Percentiles rank a stretch among this genome's conserved stretches.
Conservation (phyloP, 352 stramenopile genomes). For the Phytopythium montanum region DNA sequence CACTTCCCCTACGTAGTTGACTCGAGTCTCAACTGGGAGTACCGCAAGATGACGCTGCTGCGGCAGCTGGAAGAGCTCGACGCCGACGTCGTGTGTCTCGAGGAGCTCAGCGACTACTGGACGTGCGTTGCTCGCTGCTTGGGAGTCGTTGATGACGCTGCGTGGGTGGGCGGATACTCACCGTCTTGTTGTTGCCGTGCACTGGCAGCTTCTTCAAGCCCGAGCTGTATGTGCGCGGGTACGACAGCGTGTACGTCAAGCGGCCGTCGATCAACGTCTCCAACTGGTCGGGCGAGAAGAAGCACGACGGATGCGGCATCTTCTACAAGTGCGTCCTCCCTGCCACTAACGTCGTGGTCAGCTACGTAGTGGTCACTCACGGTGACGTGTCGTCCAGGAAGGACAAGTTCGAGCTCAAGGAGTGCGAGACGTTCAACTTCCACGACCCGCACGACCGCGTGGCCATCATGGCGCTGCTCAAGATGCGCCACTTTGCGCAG, state of each 20-base stretch:
- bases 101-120: slow-evolving; percentile 88
- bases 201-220: slow-evolving; percentile 71
- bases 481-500: slow-evolving; percentile 80
- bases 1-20: slow-evolving; percentile 88
- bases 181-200: not conserved
- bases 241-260: slow-evolving; percentile 87
- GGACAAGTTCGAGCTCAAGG: slow-evolving; percentile 83
- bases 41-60: slow-evolving; percentile 73
- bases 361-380: not conserved
- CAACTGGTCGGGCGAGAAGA: slow-evolving; percentile 86
- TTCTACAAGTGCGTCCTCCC: slow-evolving; percentile 84
- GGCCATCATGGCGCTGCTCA: slow-evolving; percentile 78
- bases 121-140: slow-evolving; percentile 40
- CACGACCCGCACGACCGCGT: slow-evolving; percentile 84
- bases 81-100: slow-evolving; percentile 80
- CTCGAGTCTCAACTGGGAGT: slow-evolving; percentile 79
- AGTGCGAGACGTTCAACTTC: slow-evolving; percentile 85
- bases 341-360: no score
- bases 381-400: slow-evolving; percentile 31
- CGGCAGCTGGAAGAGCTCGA: slow-evolving; percentile 70
- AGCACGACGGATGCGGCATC: slow-evolving; percentile 85
- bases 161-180: no score
- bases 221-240: slow-evolving; percentile 63
- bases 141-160: no score
- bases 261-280: slow-evolving; percentile 80